Percentiles rank a stretch among this genome's conserved stretches.
These are phyloP conservation scores for Exophiala xenobiotica DNA, from an alignment of 2,329 filamentous ascomycete genomes.

Conservation along the genomic window DNA sequence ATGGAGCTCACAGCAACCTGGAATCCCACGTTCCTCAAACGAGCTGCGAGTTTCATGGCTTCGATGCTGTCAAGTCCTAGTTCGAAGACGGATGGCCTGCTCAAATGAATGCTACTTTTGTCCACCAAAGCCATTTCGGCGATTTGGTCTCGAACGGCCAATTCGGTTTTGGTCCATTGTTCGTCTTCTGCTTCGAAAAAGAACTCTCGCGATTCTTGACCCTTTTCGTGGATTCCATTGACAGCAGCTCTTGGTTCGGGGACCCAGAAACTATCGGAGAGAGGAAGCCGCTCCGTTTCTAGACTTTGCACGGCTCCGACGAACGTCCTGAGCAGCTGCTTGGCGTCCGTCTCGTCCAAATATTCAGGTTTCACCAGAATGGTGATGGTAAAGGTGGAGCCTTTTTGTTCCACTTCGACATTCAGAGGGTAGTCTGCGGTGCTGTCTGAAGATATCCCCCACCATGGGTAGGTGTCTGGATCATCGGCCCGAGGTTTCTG, in stretches of 20 bases:
- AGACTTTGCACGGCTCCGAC: slow-evolving; percentile 17
- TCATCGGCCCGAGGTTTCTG: slow-evolving; percentile 52
- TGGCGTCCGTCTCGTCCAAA: slow-evolving; percentile 37
- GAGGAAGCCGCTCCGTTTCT: neutral
- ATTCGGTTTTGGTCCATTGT: slow-evolving; percentile 58
- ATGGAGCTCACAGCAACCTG: slow-evolving; percentile 70
- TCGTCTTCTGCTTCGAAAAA: slow-evolving; percentile 42
- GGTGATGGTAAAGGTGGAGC: slow-evolving; percentile 53
- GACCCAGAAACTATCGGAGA: slow-evolving; percentile 14
- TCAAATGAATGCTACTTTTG: slow-evolving; percentile 52
- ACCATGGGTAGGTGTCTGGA: slow-evolving; percentile 53
- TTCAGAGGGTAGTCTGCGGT: slow-evolving; percentile 72
- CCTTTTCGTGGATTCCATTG: neutral
- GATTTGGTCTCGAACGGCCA: slow-evolving; percentile 60
- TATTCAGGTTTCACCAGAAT: slow-evolving; percentile 58
- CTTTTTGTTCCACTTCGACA: slow-evolving; percentile 65
- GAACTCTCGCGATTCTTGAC: neutral
- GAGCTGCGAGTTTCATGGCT: slow-evolving; percentile 76
- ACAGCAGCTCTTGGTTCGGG: neutral
- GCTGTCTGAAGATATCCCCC: slow-evolving; percentile 47
- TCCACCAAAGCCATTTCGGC: slow-evolving; percentile 59
- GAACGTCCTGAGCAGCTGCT: slow-evolving; percentile 46
- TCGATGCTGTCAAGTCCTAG: slow-evolving; percentile 92
- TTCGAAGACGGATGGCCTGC: slow-evolving; percentile 67
- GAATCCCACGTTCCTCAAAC: slow-evolving; percentile 62